Evolutionary conservation across 805 yeast species (phyloP).

Genomic region (Saccharomycopsis sp.): DNA sequence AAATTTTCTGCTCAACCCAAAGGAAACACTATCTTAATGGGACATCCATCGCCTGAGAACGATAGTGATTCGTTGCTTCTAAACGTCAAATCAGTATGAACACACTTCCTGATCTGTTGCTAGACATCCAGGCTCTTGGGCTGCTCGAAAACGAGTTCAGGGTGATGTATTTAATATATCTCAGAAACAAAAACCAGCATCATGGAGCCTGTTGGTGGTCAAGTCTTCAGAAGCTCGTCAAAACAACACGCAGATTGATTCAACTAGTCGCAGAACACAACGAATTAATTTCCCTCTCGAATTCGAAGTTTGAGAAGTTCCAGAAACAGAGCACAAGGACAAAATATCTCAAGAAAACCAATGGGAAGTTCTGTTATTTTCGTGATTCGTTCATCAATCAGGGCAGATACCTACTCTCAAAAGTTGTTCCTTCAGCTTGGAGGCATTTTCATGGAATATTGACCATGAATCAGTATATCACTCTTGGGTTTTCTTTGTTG

Average conservation of each 20-base stretch:
- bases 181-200: not conserved
- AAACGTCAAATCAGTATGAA: not conserved
- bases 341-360: not conserved
- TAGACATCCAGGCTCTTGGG: not conserved
- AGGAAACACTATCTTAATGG: too few species aligned
- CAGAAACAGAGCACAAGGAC: not conserved
- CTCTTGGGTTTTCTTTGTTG: not conserved
- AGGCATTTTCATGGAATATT: not conserved
- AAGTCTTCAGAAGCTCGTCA: not conserved
- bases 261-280: not conserved
- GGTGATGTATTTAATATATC: not conserved
- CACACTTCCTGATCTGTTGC: not conserved
- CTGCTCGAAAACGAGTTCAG: not conserved
- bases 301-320: not conserved
- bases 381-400: not conserved
- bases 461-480: not conserved
- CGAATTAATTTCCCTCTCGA: not conserved
- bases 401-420: not conserved
- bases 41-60: too few species aligned
- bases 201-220: not conserved
- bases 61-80: too few species aligned
- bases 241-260: not conserved
- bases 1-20: not conserved
- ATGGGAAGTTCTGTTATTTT: not conserved
- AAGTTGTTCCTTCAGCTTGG: not conserved